Evolutionary conservation across 345 rosid species (phyloP).

Genomic region (Dovyalis caffra): DNA sequence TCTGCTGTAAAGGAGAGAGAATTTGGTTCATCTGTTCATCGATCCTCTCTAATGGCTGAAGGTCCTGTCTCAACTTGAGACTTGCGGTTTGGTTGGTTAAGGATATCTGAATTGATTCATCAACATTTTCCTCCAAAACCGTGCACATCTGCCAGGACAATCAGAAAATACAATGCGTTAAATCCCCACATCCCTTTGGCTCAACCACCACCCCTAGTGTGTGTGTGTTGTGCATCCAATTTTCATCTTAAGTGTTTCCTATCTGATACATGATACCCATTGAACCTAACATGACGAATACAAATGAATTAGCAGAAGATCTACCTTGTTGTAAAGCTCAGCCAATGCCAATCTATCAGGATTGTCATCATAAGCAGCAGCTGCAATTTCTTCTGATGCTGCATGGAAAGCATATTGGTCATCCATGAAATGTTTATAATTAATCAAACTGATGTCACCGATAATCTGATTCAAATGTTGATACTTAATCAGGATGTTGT

Average conservation of each 20-base stretch:
- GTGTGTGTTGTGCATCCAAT: background rate
- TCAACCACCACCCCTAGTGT: background rate
- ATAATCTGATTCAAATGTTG: background rate
- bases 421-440: background rate
- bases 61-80: constrained; percentile 48
- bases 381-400: constrained; percentile 62
- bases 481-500: background rate
- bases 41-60: constrained; percentile 47
- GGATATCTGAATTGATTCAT: constrained; percentile 41
- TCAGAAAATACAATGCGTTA: background rate
- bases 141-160: constrained; percentile 57
- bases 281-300: background rate
- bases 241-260: background rate
- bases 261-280: background rate
- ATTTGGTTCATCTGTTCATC: constrained; percentile 40
- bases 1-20: constrained; percentile 36
- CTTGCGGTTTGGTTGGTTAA: constrained; percentile 31
- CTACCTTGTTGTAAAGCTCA: constrained; percentile 60
- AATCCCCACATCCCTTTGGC: background rate
- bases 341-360: constrained; percentile 55
- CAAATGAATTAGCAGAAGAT: background rate
- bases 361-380: constrained; percentile 54
- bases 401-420: constrained; percentile 19
- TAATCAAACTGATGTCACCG: constrained; percentile 3
- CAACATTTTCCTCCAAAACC: constrained; percentile 47